phyloP scores from a whole-genome alignment of 148 eudicot species.

The Rhododendron simsii region DNA sequence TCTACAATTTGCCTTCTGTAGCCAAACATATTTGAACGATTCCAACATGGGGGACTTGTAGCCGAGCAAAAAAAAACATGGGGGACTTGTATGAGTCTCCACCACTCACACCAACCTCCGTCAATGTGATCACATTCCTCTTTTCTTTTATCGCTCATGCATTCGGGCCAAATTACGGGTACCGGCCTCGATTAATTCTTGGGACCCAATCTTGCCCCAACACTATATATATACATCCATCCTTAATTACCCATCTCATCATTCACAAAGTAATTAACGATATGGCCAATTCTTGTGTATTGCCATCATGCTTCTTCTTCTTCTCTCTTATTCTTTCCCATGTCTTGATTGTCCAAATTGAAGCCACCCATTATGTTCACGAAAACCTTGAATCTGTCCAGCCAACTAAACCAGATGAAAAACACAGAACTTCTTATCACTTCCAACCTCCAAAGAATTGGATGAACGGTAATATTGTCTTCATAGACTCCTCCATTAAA shows the following conservation, averaged over 20 bases:
- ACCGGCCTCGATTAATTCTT: no score
- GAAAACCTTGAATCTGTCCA: slow-evolving; percentile 3
- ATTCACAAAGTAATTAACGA: not conserved
- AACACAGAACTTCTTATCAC: slow-evolving; percentile 53
- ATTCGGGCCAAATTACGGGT: not conserved
- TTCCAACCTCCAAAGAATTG: slow-evolving; percentile 70
- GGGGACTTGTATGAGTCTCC: not conserved
- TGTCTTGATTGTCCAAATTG: slow-evolving; percentile 7
- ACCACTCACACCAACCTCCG: not conserved
- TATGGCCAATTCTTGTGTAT: slow-evolving; percentile 7
- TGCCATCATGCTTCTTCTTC: not conserved
- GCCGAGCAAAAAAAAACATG: no score
- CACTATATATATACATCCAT: not conserved
- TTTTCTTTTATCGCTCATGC: no score
- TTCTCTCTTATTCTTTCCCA: slow-evolving; percentile 12
- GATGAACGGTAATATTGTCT: slow-evolving; percentile 50
- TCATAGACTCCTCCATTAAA: not conserved
- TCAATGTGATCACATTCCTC: not conserved
- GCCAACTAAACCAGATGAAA: slow-evolving; percentile 8
- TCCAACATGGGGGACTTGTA: not conserved
- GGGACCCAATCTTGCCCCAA: not conserved
- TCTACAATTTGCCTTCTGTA: not conserved
- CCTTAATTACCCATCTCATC: not conserved
- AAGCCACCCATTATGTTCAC: slow-evolving; percentile 31
- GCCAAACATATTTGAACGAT: not conserved